A percentile compares a stretch with the other conserved stretches of the same genome.
Conservation (phyloP, 257 asterid species). For the Jacaranda mimosifolia region DNA sequence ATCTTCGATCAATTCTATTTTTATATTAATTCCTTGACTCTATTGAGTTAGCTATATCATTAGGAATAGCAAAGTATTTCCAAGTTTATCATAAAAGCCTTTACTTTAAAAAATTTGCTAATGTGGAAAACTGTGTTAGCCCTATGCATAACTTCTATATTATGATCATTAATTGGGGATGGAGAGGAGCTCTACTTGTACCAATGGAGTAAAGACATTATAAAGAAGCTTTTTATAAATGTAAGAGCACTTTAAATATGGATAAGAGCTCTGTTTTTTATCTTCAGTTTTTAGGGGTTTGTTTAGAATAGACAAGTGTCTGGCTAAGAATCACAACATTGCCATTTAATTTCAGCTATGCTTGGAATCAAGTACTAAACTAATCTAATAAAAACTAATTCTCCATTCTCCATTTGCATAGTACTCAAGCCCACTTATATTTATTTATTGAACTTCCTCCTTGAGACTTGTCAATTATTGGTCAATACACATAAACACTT, state of each 20-base stretch:
- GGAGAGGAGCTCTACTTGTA: background rate
- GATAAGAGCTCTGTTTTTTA: background rate
- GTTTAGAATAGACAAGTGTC: constrained; percentile 37
- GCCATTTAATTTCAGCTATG: constrained; percentile 8
- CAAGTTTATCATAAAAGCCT: too few relatives aligned
- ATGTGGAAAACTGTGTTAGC: too few relatives aligned
- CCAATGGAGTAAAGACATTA: constrained; percentile 24
- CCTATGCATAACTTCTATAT: too few relatives aligned
- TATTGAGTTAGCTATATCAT: too few relatives aligned
- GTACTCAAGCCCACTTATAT: constrained; percentile 31
- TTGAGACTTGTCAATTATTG: background rate
- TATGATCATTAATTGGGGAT: too few relatives aligned
- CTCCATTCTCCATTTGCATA: constrained; percentile 32
- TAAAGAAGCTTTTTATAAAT: constrained; percentile 24
- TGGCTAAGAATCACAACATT: constrained; percentile 29
- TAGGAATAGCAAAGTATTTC: too few relatives aligned
- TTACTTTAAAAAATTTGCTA: too few relatives aligned
- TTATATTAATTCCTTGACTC: too few relatives aligned
- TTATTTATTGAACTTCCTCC: background rate
- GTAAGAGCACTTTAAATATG: too few relatives aligned
- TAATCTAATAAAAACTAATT: too few relatives aligned
- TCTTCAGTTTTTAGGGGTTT: too few relatives aligned
- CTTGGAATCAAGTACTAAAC: constrained; percentile 26
- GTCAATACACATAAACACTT: background rate
- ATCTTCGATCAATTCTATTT: too few relatives aligned